Base-by-base conservation (phyloP, 768 basidiomycete genomes). In the Pholiota molesta region DNA sequence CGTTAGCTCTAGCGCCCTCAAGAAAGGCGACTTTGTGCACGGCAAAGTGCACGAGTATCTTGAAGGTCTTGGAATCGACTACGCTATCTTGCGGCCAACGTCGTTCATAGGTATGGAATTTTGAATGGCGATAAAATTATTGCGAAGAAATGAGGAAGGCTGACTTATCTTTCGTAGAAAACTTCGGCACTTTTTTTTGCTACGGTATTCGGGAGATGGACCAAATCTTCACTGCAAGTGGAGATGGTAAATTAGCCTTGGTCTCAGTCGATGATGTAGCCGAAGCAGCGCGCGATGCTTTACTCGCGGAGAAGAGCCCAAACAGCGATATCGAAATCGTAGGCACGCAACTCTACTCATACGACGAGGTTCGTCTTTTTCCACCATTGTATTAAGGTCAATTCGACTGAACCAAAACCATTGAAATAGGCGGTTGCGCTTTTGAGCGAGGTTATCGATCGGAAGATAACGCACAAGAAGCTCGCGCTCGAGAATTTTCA, bases 41-140 rank as follows among this genome's bases (percentile, higher is more conserved):
- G 78, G 78, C 2, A 67, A 70, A 47, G 66, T 77, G 3, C 79
- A 78, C 28, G 69, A 74, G 57, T 77, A 78, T 51, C 67, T 81
- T 11, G 68, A 63, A 14, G 63, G 69, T n/a, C 56, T 68, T 26
- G 73, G 71, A 0, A 69, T 76, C 2, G 75, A 79, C 33, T 78
- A 75, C 60, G 65, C 66, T 19, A 70, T 74, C 17, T 51, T 81
- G 16, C 66, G 77, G 1, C 78, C 78, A 1, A 75, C 78, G 9
- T 77, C 74, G 75, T 79, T 79, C 60, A 72, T 71, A 26, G 76
- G 78, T 77, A 49, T 9, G 71, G 59, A 28, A 9, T 31, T 5
- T 33, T 19, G 26, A 28, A 11, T 10, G 10, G 23, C 57, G 21
- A 16, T 26, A 28, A 1, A 2, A 13, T 23, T n/a, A 11, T 29